Base-by-base conservation (phyloP, 2,329 filamentous ascomycete species). In the Xylaria sp. region DNA sequence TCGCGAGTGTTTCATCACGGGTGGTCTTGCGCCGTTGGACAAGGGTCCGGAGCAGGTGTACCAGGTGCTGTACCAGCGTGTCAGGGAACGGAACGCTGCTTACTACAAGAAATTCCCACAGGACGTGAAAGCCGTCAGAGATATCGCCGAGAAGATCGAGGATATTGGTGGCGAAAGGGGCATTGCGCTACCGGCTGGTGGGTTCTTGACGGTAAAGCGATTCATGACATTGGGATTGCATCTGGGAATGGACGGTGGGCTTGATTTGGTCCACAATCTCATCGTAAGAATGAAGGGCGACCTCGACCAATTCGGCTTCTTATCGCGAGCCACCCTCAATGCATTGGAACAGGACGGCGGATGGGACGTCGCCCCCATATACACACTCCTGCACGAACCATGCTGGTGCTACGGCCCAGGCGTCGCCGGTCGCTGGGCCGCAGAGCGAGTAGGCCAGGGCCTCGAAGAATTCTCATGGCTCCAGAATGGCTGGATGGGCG, bases 81-180 rank as follows among this genome's bases (percentile, higher is more conserved):
- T 92, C 10, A 77, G 79, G 16, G 78, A 88, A 70, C 83, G 92
- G 55, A 97, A 96, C 73, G 72, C 82, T 61, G 85, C 82, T 8
- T 97, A 94, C 74, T 96, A 96, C 71, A 72, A 74, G 53, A 97
- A 97, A 71, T 97, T 87, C 66, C 91, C 92, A 0, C 88, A 92
- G 65, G 93, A 97, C 69, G 75, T 88, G 7, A 79, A 82, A 7
- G 78, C 80, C 2, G 85, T 97, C 16, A 85, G 86, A 65, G 77
- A 79, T 19, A 82, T 97, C 48, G 79, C 88, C 50, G 74, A 78
- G 23, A 83, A 89, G 64, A 84, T 97, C 54, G 77, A 81, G 44
- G 74, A 82, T 52, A 80, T 86, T 58, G 71, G 72, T 5, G 80
- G 81, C 2, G 81, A 73, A 10, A 70, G 73, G 19, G 67, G 71